These are phyloP conservation scores for Apophysomyces ossiformis DNA, from an alignment of 371 early-diverging fungal species.

Conservation along the genomic window DNA sequence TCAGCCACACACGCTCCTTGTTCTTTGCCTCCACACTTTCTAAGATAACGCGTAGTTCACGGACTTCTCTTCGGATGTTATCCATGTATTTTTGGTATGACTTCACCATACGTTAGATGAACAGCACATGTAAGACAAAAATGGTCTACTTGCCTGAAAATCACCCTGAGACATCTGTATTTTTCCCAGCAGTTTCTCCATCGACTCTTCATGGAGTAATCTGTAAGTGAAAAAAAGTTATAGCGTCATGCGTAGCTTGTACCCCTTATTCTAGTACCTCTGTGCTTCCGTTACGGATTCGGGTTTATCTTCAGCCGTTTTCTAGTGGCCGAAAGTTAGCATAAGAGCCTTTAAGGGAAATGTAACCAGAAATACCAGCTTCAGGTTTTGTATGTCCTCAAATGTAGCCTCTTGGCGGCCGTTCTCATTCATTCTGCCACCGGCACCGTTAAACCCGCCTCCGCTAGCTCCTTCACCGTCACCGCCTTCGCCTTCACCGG, in stretches of 20 bases:
- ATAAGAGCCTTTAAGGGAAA: not conserved
- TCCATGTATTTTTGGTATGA: conserved; percentile 62
- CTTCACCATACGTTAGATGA: conserved; percentile 14
- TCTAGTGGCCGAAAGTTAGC: conserved; percentile 24
- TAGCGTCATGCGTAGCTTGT: not conserved
- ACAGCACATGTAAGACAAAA: conserved; percentile 2
- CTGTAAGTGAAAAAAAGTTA: conserved; percentile 27
- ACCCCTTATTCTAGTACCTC: conserved; percentile 36
- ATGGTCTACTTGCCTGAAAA: conserved; percentile 43
- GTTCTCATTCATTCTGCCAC: conserved; percentile 56
- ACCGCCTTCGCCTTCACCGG: conserved; percentile 34
- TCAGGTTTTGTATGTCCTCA: conserved; percentile 67
- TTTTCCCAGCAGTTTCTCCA: conserved; percentile 65
- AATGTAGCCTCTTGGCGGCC: conserved; percentile 67
- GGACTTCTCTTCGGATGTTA: conserved; percentile 72
- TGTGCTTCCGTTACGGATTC: conserved; percentile 61
- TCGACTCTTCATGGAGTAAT: conserved; percentile 71
- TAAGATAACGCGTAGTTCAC: conserved; percentile 77
- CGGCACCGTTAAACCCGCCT: conserved; percentile 47
- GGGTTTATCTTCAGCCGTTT: conserved; percentile 52
- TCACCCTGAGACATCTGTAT: conserved; percentile 77
- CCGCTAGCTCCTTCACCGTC: conserved; percentile 38
- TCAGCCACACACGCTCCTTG: conserved; percentile 85
- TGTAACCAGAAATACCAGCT: conserved; percentile 53
- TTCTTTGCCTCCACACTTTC: conserved; percentile 81